Conservation (phyloP, 345 rosid genomes). For the Pugionium dolabratum region DNA sequence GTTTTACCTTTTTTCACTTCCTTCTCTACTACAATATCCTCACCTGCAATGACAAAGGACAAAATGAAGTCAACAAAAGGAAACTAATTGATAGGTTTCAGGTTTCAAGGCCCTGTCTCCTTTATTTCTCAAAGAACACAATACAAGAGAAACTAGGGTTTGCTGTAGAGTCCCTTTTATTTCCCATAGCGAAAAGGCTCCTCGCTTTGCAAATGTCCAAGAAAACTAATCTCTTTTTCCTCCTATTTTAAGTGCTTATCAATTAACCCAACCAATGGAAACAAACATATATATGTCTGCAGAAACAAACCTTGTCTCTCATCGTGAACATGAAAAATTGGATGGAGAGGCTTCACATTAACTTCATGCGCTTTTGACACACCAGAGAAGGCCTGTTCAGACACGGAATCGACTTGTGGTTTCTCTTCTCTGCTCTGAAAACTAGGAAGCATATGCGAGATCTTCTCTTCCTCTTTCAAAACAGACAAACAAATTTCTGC, state of each 20-base stretch:
- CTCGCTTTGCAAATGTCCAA: no score
- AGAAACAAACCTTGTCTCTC: constrained; percentile 41
- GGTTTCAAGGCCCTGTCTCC: no score
- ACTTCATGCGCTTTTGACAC: constrained; percentile 39
- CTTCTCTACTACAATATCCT: constrained; percentile 27
- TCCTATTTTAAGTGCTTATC: no score
- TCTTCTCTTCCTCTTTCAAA: constrained; percentile 21
- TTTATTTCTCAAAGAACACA: no score
- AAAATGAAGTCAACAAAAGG: constrained; percentile 12
- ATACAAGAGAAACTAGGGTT: no score
- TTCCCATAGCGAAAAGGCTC: no score
- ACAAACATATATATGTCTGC: not conserved
- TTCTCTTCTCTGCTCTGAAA: constrained; percentile 34
- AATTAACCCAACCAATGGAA: constrained; percentile 18
- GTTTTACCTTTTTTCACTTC: constrained; percentile 46
- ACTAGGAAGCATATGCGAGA: constrained; percentile 16
- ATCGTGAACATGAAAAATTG: constrained; percentile 31
- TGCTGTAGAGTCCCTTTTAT: no score
- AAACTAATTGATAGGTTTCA: not conserved
- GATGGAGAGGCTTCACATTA: constrained; percentile 41
- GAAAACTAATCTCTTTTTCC: no score
- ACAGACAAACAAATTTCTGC: constrained; percentile 1
- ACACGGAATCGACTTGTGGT: constrained; percentile 21
- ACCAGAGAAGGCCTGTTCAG: constrained; percentile 27
- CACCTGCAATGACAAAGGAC: constrained; percentile 48